Evolutionary conservation across 1,139 yeast genomes (phyloP).

Genomic region (Pneumocystis murina): DNA sequence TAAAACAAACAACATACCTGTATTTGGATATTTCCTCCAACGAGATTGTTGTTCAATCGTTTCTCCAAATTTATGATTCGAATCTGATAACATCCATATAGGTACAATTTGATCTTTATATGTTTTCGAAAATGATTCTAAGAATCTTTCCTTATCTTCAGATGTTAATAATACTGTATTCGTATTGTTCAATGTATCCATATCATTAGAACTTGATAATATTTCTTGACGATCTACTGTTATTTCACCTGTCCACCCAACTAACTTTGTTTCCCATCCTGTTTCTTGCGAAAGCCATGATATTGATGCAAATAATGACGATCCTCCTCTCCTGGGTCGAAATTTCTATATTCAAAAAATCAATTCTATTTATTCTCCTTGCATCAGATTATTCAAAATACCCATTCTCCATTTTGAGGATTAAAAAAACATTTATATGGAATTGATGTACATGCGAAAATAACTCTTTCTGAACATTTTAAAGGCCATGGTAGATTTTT

Average conservation of each 20-base stretch:
- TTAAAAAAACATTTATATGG: constrained; percentile 17
- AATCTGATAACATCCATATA: constrained; percentile 46
- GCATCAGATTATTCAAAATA: constrained; percentile 9
- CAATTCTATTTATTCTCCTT: constrained; percentile 25
- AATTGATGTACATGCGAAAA: constrained; percentile 25
- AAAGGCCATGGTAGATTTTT: constrained; percentile 3
- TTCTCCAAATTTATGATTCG: constrained; percentile 26
- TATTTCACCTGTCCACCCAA: constrained; percentile 95
- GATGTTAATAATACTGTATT: background rate
- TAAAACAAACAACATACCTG: constrained; percentile 83
- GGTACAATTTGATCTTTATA: constrained; percentile 42
- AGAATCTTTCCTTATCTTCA: constrained; percentile 4
- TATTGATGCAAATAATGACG: constrained; percentile 69
- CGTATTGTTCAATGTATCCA: constrained; percentile 1
- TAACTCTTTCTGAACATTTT: constrained; percentile 19
- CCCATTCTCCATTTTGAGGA: constrained; percentile 14
- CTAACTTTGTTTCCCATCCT: constrained; percentile 72
- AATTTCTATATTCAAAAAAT: constrained; percentile 23
- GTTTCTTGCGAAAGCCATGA: constrained; percentile 46
- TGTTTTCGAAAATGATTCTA: constrained; percentile 31
- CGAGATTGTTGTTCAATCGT: constrained; percentile 40
- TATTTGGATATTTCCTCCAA: constrained; percentile 84
- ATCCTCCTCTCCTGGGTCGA: constrained; percentile 61
- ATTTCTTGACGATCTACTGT: constrained; percentile 15
- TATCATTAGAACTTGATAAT: constrained; percentile 1